phyloP scores from a whole-genome alignment of 1,284 basidiomycete genomes.

The Apiotrichum domesticum region DNA sequence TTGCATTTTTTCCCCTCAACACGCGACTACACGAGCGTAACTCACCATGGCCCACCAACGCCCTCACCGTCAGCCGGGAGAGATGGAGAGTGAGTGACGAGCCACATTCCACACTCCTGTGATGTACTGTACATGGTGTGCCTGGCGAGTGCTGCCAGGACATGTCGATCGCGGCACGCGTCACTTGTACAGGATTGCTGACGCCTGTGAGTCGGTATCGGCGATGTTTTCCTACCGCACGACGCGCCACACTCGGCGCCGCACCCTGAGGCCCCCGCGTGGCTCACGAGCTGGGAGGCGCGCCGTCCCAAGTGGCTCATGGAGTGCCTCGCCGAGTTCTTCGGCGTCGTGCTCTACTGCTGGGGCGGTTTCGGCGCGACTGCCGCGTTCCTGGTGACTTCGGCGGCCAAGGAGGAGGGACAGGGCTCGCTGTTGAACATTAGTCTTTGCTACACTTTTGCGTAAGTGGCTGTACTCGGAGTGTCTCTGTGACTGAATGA shows the following conservation, averaged over 20 bases:
- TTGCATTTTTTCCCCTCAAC: too few species aligned
- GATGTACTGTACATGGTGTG: too few species aligned
- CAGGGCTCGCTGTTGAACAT: conserved; percentile 7
- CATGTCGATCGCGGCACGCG: not conserved
- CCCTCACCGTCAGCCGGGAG: conserved; percentile 6
- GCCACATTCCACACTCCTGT: too few species aligned
- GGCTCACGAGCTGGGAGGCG: conserved; percentile 9
- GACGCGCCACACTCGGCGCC: conserved; percentile 2
- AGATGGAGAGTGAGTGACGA: conserved; percentile 9
- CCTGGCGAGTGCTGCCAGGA: too few species aligned
- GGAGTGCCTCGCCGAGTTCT: conserved; percentile 12
- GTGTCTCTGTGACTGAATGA: too few species aligned
- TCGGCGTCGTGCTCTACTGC: conserved; percentile 13
- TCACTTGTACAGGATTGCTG: not conserved
- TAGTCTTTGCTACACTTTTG: conserved; percentile 7
- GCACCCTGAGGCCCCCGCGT: conserved; percentile 4
- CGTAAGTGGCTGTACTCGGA: not conserved
- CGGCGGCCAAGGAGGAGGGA: not conserved
- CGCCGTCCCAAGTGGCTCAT: conserved; percentile 7
- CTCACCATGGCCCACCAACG: conserved; percentile 2
- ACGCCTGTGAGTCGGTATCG: conserved; percentile 9
- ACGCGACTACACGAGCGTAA: not conserved
- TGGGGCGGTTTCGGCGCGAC: conserved; percentile 14
- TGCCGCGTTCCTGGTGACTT: not conserved
- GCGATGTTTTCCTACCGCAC: conserved; percentile 12